A percentile compares a stretch with the other conserved stretches of the same genome.
phyloP scores from a whole-genome alignment of 345 rosid species.

The Salix viminalis region DNA sequence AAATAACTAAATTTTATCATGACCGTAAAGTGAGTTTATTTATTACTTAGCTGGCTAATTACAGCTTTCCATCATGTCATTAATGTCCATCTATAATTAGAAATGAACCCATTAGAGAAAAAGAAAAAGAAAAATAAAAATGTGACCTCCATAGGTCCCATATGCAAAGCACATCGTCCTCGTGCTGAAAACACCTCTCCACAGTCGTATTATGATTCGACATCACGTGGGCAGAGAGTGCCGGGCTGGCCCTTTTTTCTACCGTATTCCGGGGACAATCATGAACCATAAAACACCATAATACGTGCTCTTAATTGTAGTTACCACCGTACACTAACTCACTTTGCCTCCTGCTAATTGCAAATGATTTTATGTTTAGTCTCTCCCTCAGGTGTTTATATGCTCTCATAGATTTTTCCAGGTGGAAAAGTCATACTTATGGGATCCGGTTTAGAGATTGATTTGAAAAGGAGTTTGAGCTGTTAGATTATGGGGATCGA shows the following conservation, averaged over 20 bases:
- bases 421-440: too few relatives aligned
- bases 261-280: constrained; percentile 28
- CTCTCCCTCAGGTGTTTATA: background rate
- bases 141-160: background rate
- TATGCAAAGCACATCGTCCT: background rate
- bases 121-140: background rate
- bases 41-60: background rate
- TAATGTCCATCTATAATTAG: background rate
- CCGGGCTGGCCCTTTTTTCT: constrained; percentile 22
- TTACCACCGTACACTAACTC: background rate
- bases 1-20: too few relatives aligned
- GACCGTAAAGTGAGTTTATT: too few relatives aligned
- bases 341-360: background rate
- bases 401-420: background rate
- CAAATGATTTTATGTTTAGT: background rate
- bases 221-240: constrained; percentile 51
- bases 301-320: constrained; percentile 6
- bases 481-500: too few relatives aligned
- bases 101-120: background rate
- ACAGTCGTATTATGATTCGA: constrained; percentile 31
- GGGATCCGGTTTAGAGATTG: too few relatives aligned
- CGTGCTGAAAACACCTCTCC: constrained; percentile 15
- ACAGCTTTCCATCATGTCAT: background rate
- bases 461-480: too few relatives aligned
- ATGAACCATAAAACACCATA: constrained; percentile 23